phyloP scores from a whole-genome alignment of 768 basidiomycete species.

The Auricularia sp. region DNA sequence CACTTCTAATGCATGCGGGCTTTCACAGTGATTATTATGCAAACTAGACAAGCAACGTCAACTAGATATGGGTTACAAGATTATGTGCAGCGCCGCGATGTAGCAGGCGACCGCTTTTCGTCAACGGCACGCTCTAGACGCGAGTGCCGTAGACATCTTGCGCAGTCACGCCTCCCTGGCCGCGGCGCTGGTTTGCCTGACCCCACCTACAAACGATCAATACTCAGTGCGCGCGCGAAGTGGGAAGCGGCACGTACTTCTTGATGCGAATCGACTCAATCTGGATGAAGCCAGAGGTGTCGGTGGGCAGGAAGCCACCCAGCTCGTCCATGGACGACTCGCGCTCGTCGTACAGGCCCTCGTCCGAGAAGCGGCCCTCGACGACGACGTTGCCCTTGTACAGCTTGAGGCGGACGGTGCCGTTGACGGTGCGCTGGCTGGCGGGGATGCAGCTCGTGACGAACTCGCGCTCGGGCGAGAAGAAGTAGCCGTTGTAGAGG shows the following conservation, averaged over 20 bases:
- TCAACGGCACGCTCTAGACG: constrained; percentile 13
- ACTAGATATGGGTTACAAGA: too few relatives aligned
- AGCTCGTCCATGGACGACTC: constrained; percentile 98
- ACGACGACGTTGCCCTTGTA: constrained; percentile 96
- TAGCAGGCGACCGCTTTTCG: too few relatives aligned
- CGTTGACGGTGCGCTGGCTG: constrained; percentile 94
- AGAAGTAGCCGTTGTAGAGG: constrained; percentile 98
- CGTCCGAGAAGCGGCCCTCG: constrained; percentile 82
- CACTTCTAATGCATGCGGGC: too few relatives aligned
- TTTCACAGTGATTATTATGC: too few relatives aligned
- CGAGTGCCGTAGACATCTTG: constrained; percentile 73
- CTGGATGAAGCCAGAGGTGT: constrained; percentile 92
- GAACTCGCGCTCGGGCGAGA: constrained; percentile 98
- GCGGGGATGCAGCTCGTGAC: constrained; percentile 82
- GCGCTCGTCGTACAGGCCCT: constrained; percentile 92
- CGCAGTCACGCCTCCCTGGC: constrained; percentile 65
- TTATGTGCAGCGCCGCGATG: too few relatives aligned
- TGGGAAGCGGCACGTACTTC: constrained; percentile 47
- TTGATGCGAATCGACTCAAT: constrained; percentile 98
- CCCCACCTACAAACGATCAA: constrained; percentile 52
- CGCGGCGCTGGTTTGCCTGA: constrained; percentile 75
- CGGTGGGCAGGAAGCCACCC: constrained; percentile 94
- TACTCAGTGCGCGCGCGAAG: not conserved
- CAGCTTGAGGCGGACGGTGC: constrained; percentile 77
- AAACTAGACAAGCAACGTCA: too few relatives aligned